Conservation (phyloP, 495 filamentous ascomycete genomes). For the Neurospora intermedia region DNA sequence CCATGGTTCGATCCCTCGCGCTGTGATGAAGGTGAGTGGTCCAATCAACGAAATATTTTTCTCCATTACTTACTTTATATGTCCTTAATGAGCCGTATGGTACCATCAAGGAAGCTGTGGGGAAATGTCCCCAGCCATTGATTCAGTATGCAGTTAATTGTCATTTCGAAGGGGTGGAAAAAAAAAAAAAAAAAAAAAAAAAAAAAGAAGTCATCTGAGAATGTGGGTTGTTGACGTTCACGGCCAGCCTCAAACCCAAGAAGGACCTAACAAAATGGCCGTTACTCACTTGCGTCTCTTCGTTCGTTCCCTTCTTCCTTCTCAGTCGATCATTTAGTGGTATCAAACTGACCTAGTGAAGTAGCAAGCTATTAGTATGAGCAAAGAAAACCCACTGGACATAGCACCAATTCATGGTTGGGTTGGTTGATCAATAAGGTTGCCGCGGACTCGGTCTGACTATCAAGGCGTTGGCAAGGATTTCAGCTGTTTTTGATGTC, state of each 20-base stretch:
- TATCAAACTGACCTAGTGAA: not conserved
- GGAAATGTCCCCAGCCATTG: not conserved
- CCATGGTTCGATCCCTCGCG: not conserved
- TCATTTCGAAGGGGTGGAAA: not conserved
- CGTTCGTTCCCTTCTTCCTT: not conserved
- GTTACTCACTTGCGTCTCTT: not conserved
- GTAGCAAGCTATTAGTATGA: not conserved
- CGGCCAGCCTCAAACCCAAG: not conserved
- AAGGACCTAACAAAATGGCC: not conserved
- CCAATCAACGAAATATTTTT: not conserved
- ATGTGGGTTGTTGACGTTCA: not conserved
- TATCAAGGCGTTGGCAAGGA: not conserved
- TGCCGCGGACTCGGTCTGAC: not conserved
- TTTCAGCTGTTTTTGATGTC: not conserved
- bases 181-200: too few relatives aligned
- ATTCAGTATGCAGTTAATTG: not conserved
- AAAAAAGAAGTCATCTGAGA: not conserved
- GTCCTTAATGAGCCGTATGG: not conserved
- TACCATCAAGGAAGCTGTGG: not conserved
- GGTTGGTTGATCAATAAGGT: not conserved
- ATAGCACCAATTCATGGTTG: not conserved
- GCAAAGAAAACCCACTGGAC: not conserved
- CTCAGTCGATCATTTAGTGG: not conserved
- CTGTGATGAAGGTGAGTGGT: not conserved
- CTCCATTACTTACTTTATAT: not conserved